Base-by-base conservation (phyloP, 1,284 basidiomycete species). In the Golubevia sp. region DNA sequence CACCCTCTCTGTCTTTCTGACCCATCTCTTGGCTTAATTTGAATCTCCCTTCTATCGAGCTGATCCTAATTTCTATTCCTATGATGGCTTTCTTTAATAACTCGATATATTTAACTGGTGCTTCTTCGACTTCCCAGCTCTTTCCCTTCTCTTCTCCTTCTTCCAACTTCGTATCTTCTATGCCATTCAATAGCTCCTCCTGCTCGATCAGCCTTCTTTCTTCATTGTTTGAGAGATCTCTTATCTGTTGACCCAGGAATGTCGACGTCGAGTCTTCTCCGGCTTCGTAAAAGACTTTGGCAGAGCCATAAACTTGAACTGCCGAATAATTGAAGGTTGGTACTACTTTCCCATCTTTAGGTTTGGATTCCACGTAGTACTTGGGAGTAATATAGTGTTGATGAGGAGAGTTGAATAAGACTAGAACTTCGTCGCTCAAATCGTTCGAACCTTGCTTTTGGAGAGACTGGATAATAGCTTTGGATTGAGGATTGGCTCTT, bases 11-110 rank as follows among this genome's bases (percentile, higher is more conserved):
- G 71, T 86, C 85, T 0, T 71, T 83, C 25, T 74, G 69, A 0
- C n/a, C 30, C 57, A 64, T 74, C 61, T 86, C 85, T 69, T 85
- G 84, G 24, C 72, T 77, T 68, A 86, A 77, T 70, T 86, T 86
- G 71, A 80, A 84, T 56, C 84, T 77, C 6, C 85, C 84, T 56
- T 85, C 85, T 2, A 86, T 73, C 51, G 76, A 68, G 3, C 62
- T 76, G 18, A 86, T 73, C 23, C 64, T 67, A 27, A 86, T 83
- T 66, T 86, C 84, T 6, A 86, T 30, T 0, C 85, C 86, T 2
- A 86, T 73, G 25, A 86, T 86, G 0, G 76, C 84, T 67, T 82
- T 84, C 62, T 85, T 81, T 24, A 86, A 59, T 5, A 83, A 15
- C n/a, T 77, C 70, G n/a, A 84, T 73, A 66, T 86, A 86, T 7